phyloP scores from a whole-genome alignment of 257 asterid genomes.

The Mitragyna speciosa region DNA sequence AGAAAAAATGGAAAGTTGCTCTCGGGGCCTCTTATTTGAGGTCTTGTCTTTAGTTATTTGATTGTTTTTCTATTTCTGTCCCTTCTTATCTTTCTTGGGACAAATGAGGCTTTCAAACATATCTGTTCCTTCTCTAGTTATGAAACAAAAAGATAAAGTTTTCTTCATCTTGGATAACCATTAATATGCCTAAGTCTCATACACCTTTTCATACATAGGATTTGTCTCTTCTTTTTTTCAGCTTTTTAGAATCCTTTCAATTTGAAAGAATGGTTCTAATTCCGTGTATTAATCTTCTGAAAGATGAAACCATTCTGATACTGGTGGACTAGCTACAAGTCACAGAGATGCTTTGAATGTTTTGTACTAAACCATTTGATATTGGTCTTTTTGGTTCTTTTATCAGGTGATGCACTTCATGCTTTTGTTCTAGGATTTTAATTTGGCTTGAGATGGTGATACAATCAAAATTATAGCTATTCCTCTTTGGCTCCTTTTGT shows the following conservation, averaged over 20 bases:
- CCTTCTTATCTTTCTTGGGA: not conserved
- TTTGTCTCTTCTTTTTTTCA: not conserved
- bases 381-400: not conserved
- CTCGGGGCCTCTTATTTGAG: not conserved
- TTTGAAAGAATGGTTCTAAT: not conserved
- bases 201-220: not conserved
- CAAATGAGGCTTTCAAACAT: not conserved
- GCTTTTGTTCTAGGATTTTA: not conserved
- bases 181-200: not conserved
- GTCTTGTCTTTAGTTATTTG: too few species aligned
- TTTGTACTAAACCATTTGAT: not conserved
- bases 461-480: not conserved
- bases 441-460: not conserved
- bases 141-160: not conserved
- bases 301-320: not conserved
- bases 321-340: not conserved
- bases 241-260: not conserved
- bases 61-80: not conserved
- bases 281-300: not conserved
- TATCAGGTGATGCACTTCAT: constrained; percentile 1
- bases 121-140: not conserved
- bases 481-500: not conserved
- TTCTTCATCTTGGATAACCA: not conserved
- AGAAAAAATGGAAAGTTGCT: not conserved
- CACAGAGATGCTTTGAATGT: not conserved